Evolutionary conservation across 495 filamentous ascomycete species (phyloP).

Genomic region (Parachaetomium inaequale): DNA sequence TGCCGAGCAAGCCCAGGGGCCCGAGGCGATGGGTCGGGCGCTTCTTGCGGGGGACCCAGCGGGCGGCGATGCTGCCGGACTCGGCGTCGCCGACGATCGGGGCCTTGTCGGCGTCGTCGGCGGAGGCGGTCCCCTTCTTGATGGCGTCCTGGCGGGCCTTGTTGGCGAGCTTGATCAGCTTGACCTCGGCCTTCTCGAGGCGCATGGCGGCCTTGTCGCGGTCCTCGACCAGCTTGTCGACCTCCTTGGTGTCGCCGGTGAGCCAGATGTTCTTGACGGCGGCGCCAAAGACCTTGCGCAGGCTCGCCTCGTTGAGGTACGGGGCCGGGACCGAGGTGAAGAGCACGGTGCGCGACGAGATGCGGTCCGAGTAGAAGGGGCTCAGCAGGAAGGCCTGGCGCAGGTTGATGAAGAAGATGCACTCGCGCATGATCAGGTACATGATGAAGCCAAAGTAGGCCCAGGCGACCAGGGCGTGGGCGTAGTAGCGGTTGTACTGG

Average conservation of each 20-base stretch:
- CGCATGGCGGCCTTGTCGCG: slow-evolving; percentile 79
- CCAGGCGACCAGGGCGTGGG: slow-evolving; percentile 69
- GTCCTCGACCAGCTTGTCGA: slow-evolving; percentile 80
- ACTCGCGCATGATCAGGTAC: slow-evolving; percentile 84
- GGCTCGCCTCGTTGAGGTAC: slow-evolving; percentile 67
- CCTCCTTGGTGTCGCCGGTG: slow-evolving; percentile 69
- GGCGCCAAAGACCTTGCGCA: slow-evolving; percentile 74
- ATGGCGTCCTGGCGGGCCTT: slow-evolving; percentile 64
- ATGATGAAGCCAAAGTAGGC: slow-evolving; percentile 83
- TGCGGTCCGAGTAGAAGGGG: slow-evolving; percentile 78
- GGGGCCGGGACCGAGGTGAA: slow-evolving; percentile 78
- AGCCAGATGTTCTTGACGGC: slow-evolving; percentile 87
- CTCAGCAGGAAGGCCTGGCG: slow-evolving; percentile 92
- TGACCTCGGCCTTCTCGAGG: slow-evolving; percentile 85
- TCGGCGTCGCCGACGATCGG: slow-evolving; percentile 50
- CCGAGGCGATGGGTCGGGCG: slow-evolving; percentile 84
- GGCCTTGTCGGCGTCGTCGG: slow-evolving; percentile 47
- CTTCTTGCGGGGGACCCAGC: slow-evolving; percentile 74
- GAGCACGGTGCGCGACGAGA: slow-evolving; percentile 91
- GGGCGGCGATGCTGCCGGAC: slow-evolving; percentile 74
- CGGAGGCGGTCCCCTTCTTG: slow-evolving; percentile 64
- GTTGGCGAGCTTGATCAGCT: slow-evolving; percentile 81
- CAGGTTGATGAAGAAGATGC: slow-evolving; percentile 90
- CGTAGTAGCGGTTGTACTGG: slow-evolving; percentile 61
- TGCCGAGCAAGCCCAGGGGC: slow-evolving; percentile 67